Percentiles rank a stretch among this genome's conserved stretches.
These are phyloP conservation scores for Scheffersomyces illinoinensis DNA, from an alignment of 1,139 yeast species.

Conservation along the genomic window DNA sequence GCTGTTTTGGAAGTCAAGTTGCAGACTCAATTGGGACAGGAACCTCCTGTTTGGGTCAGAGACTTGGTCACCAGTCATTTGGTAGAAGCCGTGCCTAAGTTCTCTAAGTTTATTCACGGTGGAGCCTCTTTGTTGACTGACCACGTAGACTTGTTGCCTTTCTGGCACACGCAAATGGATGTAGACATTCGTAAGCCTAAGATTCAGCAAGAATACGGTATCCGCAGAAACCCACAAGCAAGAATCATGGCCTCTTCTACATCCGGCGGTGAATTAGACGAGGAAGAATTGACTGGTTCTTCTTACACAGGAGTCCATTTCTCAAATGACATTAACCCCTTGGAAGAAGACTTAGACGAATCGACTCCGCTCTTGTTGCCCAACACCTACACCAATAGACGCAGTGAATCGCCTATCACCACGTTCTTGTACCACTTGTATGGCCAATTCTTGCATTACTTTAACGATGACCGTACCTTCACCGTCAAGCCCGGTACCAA, in stretches of 20 bases:
- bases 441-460: constrained; percentile 43
- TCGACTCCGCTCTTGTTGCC: constrained; percentile 43
- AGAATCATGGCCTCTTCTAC: constrained; percentile 30
- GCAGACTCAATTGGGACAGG: constrained; percentile 97
- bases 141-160: constrained; percentile 79
- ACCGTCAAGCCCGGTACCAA: constrained; percentile 83
- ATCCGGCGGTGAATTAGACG: constrained; percentile 53
- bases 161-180: constrained; percentile 98
- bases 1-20: constrained; percentile 96
- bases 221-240: constrained; percentile 32
- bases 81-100: constrained; percentile 97
- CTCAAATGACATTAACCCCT: constrained; percentile 48
- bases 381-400: constrained; percentile 29
- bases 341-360: constrained; percentile 51
- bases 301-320: constrained; percentile 47
- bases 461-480: constrained; percentile 67
- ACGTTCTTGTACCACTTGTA: constrained; percentile 34
- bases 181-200: constrained; percentile 92
- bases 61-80: constrained; percentile 88
- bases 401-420: constrained; percentile 30
- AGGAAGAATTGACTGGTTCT: constrained; percentile 40
- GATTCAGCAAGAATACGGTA: constrained; percentile 63
- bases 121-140: constrained; percentile 86
- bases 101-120: constrained; percentile 96
- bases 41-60: constrained; percentile 96